Evolutionary conservation across 345 rosid species (phyloP).

Genomic region (Pistacia atlantica): DNA sequence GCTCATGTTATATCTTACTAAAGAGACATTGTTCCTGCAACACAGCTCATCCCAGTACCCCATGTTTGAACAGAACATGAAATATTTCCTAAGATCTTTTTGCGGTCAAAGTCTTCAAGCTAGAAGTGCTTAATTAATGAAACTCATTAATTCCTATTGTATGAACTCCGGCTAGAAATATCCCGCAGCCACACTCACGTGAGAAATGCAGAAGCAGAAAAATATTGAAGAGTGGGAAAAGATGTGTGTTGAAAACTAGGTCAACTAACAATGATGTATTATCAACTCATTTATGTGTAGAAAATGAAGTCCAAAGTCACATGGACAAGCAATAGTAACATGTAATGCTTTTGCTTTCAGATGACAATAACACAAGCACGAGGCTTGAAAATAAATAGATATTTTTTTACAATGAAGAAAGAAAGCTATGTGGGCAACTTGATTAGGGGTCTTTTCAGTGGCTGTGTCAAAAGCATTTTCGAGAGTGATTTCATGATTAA

Average conservation of each 20-base stretch:
- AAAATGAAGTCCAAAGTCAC: neutral
- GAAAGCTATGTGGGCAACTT: neutral
- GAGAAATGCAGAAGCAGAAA: constrained; percentile 17
- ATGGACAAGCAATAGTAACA: neutral
- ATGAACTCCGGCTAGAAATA: neutral
- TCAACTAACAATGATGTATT: neutral
- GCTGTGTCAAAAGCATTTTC: neutral
- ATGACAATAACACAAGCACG: neutral
- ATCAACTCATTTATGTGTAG: constrained; percentile 12
- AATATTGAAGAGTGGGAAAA: neutral
- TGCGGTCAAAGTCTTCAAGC: neutral
- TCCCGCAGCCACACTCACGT: neutral
- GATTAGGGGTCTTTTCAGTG: neutral
- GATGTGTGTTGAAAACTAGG: neutral
- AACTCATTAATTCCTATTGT: neutral
- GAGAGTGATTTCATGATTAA: neutral
- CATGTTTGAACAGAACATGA: neutral
- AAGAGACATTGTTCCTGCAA: too few relatives aligned
- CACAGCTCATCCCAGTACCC: neutral
- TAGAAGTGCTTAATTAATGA: neutral
- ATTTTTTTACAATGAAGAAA: neutral
- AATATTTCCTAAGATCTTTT: neutral
- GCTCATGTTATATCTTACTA: neutral
- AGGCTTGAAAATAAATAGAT: neutral
- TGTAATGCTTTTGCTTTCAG: constrained; percentile 12